These are phyloP conservation scores for Pezicula neosporulosa DNA, from an alignment of 2,329 filamentous ascomycete genomes.

Conservation along the genomic window DNA sequence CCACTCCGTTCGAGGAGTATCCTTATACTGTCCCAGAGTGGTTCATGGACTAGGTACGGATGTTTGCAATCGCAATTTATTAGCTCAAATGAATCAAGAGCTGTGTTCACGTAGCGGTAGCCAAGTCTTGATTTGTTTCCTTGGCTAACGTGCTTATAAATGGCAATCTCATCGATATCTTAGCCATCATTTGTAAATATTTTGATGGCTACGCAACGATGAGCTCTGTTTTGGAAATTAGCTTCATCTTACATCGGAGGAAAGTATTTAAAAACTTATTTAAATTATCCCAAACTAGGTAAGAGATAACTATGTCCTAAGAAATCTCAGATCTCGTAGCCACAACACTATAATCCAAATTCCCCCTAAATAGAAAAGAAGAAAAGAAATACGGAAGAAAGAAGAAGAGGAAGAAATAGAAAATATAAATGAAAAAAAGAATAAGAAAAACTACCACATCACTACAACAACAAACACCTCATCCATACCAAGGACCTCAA, in stretches of 20 bases:
- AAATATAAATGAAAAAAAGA: too few species aligned
- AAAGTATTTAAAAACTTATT: too few species aligned
- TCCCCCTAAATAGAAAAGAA: too few species aligned
- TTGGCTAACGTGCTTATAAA: constrained; percentile 36
- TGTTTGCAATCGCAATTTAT: constrained; percentile 30
- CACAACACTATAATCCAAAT: too few species aligned
- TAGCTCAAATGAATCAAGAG: constrained; percentile 35
- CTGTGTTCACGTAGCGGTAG: constrained; percentile 24
- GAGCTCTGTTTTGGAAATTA: constrained; percentile 9
- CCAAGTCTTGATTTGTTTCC: constrained; percentile 27
- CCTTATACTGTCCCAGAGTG: constrained; percentile 38
- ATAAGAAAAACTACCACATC: too few species aligned
- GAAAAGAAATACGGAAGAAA: too few species aligned
- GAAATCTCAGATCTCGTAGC: too few species aligned
- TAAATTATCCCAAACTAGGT: too few species aligned
- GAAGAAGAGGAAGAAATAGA: too few species aligned
- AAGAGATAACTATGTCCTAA: too few species aligned
- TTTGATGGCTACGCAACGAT: constrained; percentile 11
- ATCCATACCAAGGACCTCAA: too few species aligned
- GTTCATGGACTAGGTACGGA: constrained; percentile 34
- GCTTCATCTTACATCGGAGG: constrained; percentile 4
- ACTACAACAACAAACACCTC: too few species aligned
- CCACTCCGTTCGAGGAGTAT: constrained; percentile 38
- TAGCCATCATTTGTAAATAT: constrained; percentile 10
- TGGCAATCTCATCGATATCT: constrained; percentile 24